Base-by-base conservation (phyloP, 2,329 filamentous ascomycete genomes). In the Penicillium crustosum region DNA sequence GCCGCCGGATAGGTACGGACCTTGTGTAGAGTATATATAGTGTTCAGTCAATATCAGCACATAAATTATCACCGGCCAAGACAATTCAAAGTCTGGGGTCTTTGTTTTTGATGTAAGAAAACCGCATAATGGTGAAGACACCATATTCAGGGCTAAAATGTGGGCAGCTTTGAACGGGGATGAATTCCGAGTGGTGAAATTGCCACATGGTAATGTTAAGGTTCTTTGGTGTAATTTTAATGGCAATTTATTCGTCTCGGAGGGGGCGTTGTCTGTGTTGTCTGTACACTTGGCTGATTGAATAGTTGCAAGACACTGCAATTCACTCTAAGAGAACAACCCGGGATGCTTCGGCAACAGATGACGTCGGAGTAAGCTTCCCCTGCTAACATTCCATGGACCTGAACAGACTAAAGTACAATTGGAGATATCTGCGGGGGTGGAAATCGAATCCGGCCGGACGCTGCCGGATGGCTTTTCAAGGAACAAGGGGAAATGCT, bases 361-460 rank as follows among this genome's bases (percentile, higher is more conserved):
- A 55, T 51, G 53, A 55, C 47, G 39, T 55, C 47, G 53, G 10
- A 19, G n/a, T 21, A 55, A 6, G 47, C 13, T n/a, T 21, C 12
- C 17, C 25, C 36, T 47, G 44, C 2, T 13, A 25, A 25, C 45
- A 36, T 36, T 45, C 53, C 39, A 45, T 41, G 47, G 53, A 19
- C 48, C 39, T 44, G n/a, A 48, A 15, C 5, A n/a, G 31, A 10
- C 6, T 6, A 50, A 49, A 21, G 4, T 42, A 21, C 36, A 21
- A 36, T 36, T 23, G 1, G 9, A 38, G 17, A 23, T 25, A n/a
- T 47, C 39, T 45, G 17, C 25, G 19, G 50, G 39, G 39, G 17
- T 55, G 53, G 47, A 52, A 41, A 44, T 43, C 19, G 31, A 43
- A 51, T 56, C 47, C 39, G 47, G 31, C 23, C 38, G 47, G 38